Base-by-base conservation (phyloP, 2,329 filamentous ascomycete genomes). In the Colletotrichum camelliae region DNA sequence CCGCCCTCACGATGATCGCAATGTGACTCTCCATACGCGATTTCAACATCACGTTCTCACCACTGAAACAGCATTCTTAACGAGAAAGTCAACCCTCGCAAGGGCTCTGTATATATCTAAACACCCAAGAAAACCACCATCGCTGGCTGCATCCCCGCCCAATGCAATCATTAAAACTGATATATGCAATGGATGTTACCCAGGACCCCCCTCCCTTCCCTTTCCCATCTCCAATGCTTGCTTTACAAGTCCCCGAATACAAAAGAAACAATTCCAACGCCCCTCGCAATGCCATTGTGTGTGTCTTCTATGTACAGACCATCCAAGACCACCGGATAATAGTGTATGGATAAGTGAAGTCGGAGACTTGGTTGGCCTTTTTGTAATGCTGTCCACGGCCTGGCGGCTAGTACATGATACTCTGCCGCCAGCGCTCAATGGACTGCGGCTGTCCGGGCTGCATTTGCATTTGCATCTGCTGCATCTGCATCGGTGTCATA, bases 391-490 rank as follows among this genome's bases (percentile, higher is more conserved):
- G n/a, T n/a, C 58, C 58, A 35, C 0, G 12, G 27, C 16, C 13
- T 12, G 4, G 9, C 15, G 16, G 4, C 52, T 75, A 76, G 16
- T 74, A 67, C 72, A 81, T 81, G 21, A 88, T 83, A 65, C 86
- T 81, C 69, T 87, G 86, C 58, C 86, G 82, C 86, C 86, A 88
- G 70, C 84, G 82, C 75, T 88, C 76, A 4, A 78, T 48, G 13
- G 65, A 69, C 39, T 77, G 77, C 77, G 77, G 70, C 57, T 77
- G 68, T 57, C 77, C 77, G 16, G 72, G 74, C 35, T 70, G 77
- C 70, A 68, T 70, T 58, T 70, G 69, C 74, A 73, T 74, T 18
- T 67, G 67, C 76, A 77, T 77, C 55, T 52, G 64, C 29, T 58
- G 79, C 78, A 77, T 77, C 55, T 75, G 80, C 79, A 80, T 79